Conservation (phyloP, 345 rosid species). For the Viola odorata region DNA sequence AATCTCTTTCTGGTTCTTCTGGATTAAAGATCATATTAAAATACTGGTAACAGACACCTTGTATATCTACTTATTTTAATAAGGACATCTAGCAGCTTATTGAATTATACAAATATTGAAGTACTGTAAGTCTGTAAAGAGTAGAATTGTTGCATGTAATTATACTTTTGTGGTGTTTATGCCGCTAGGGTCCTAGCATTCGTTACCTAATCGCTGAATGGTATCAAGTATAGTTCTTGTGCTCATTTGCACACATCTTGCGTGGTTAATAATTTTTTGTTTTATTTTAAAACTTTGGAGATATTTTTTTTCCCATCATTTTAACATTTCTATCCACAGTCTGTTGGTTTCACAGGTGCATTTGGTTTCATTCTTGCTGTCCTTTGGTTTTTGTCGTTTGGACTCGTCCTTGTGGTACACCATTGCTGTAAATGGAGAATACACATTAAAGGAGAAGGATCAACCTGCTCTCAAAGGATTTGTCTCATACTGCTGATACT, state of each 20-base stretch:
- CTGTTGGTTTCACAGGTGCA: slow-evolving; percentile 95
- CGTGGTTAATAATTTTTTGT: background rate
- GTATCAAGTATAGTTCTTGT: background rate
- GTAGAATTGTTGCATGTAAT: background rate
- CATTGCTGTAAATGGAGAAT: slow-evolving; percentile 69
- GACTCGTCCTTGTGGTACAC: slow-evolving; percentile 59
- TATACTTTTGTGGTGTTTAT: background rate
- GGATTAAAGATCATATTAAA: background rate
- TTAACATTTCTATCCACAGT: slow-evolving; percentile 43
- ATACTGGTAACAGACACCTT: background rate
- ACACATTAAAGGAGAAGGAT: slow-evolving; percentile 43
- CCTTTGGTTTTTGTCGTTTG: slow-evolving; percentile 80
- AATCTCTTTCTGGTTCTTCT: background rate
- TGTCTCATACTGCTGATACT: slow-evolving; percentile 67
- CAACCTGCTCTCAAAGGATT: slow-evolving; percentile 38
- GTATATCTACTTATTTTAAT: too few relatives aligned
- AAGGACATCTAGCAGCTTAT: too few relatives aligned
- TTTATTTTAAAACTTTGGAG: background rate
- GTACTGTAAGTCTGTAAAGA: background rate
- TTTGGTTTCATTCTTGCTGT: slow-evolving; percentile 65
- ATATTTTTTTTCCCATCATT: background rate
- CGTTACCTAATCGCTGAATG: too few relatives aligned
- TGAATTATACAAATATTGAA: too few relatives aligned
- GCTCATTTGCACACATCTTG: background rate
- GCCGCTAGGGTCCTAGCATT: too few relatives aligned